Conservation (phyloP, 2,329 filamentous ascomycete species). For the Colletotrichum chlorophyti region DNA sequence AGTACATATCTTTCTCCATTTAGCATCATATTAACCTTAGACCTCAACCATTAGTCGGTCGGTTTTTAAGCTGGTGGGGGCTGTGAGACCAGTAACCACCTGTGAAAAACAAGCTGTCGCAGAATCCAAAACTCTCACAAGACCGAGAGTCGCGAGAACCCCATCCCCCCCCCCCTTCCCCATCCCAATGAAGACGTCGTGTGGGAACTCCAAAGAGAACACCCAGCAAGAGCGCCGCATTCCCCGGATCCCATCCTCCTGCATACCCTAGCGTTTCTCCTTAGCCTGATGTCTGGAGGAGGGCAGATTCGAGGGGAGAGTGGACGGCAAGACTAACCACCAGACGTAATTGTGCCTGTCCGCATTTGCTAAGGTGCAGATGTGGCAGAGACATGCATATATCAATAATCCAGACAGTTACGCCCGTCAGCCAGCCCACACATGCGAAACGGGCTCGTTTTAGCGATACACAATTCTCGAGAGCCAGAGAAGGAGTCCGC, state of each 20-base stretch:
- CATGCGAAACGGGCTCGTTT: conserved; percentile 2
- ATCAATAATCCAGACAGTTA: background rate
- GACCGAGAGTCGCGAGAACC: background rate
- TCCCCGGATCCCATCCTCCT: conserved; percentile 26
- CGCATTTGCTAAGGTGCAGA: conserved; percentile 18
- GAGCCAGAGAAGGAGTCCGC: background rate
- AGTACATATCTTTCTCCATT: background rate
- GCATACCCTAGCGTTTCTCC: conserved; percentile 21
- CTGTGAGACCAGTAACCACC: background rate
- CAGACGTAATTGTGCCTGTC: background rate
- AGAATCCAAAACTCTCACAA: conserved; percentile 20
- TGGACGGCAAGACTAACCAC: background rate
- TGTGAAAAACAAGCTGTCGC: conserved; percentile 13
- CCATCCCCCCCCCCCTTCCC: too few species aligned
- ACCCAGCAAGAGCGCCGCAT: background rate
- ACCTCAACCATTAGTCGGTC: background rate
- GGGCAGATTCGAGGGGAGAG: background rate
- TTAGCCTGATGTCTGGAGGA: background rate
- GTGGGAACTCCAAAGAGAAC: background rate
- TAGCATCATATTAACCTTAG: background rate
- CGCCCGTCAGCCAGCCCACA: conserved; percentile 16
- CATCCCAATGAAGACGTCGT: too few species aligned
- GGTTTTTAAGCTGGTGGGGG: background rate
- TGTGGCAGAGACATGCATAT: conserved; percentile 18
- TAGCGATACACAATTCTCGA: background rate